phyloP scores from a whole-genome alignment of 768 basidiomycete species.

The Mycena chlorophos region DNA sequence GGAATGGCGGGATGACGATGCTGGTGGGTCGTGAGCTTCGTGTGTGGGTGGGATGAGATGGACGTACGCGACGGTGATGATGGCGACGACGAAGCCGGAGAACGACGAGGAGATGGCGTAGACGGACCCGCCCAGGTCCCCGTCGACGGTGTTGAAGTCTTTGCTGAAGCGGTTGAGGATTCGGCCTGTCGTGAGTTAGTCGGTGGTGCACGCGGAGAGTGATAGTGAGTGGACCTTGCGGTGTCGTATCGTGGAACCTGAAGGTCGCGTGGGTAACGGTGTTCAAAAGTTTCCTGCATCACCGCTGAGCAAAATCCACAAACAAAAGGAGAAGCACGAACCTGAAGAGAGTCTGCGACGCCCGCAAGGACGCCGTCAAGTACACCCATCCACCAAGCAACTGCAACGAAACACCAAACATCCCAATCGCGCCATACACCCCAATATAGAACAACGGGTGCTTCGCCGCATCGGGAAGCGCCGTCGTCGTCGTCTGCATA shows the following conservation, averaged over 20 bases:
- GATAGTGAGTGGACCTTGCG: no score
- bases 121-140: constrained; percentile 62
- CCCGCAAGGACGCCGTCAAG: constrained; percentile 57
- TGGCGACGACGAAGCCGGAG: constrained; percentile 72
- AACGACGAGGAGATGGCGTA: constrained; percentile 76
- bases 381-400: constrained; percentile 34
- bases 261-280: constrained; percentile 79
- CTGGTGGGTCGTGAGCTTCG: constrained; percentile 31
- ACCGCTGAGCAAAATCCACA: constrained; percentile 29
- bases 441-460: constrained; percentile 72
- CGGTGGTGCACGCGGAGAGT: no score
- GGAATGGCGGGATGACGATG: constrained; percentile 76
- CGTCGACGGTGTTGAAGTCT: constrained; percentile 86
- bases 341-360: constrained; percentile 45
- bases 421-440: constrained; percentile 60
- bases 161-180: constrained; percentile 85
- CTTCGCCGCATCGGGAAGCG: constrained; percentile 40
- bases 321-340: constrained; percentile 26
- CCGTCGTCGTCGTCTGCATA: constrained; percentile 34
- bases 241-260: constrained; percentile 63
- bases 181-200: constrained; percentile 52
- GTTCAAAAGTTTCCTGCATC: constrained; percentile 50
- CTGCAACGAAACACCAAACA: not conserved
- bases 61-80: constrained; percentile 69
- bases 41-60: not conserved